These are phyloP conservation scores for Ensete ventricosum DNA, from an alignment of 176 grass and related monocot species.

Conservation along the genomic window DNA sequence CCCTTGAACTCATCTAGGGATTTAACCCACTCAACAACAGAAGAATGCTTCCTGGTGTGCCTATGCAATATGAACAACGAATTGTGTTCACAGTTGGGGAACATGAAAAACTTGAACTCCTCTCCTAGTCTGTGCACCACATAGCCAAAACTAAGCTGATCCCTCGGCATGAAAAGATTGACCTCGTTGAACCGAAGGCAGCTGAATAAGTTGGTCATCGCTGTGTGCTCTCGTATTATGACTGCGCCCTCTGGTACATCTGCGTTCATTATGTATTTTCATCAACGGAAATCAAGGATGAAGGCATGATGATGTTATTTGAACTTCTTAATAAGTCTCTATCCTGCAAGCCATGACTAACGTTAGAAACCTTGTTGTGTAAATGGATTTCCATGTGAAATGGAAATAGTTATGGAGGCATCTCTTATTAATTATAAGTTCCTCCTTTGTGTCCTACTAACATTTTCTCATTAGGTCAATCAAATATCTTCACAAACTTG, in stretches of 20 bases:
- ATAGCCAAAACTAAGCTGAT: constrained; percentile 96
- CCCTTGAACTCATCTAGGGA: constrained; percentile 65
- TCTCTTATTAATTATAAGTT: too few relatives aligned
- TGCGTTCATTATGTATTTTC: constrained; percentile 23
- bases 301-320: too few relatives aligned
- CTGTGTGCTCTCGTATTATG: constrained; percentile 83
- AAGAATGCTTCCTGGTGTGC: constrained; percentile 84
- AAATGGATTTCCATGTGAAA: too few relatives aligned
- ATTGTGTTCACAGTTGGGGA: constrained; percentile 98
- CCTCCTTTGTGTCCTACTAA: too few relatives aligned
- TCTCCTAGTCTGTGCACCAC: constrained; percentile 40
- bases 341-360: too few relatives aligned
- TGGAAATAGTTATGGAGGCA: too few relatives aligned
- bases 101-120: constrained; percentile 80
- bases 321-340: too few relatives aligned
- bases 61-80: constrained; percentile 82
- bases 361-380: too few relatives aligned
- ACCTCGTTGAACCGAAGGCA: constrained; percentile 96
- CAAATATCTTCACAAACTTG: too few relatives aligned
- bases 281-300: neutral
- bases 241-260: constrained; percentile 92
- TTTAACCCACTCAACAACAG: constrained; percentile 92
- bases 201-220: constrained; percentile 30
- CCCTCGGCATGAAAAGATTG: constrained; percentile 81
- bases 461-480: too few relatives aligned